Evolutionary conservation across 352 stramenopile species (phyloP).

Genomic region (Phytophthora cactorum): DNA sequence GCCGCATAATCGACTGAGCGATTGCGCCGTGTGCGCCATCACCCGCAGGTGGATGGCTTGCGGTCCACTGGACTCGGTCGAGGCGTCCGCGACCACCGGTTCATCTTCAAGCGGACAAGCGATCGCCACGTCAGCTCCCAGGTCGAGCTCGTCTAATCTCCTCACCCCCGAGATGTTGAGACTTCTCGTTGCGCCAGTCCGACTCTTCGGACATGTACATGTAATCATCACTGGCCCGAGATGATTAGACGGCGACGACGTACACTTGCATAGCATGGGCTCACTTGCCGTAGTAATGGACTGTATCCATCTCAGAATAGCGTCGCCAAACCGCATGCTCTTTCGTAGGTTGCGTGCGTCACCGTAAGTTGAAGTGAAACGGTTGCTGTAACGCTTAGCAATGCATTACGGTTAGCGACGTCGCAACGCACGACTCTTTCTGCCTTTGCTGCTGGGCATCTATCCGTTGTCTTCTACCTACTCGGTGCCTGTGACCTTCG

Average conservation of each 20-base stretch:
- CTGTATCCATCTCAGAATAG: conserved; percentile 29
- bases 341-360: conserved; percentile 18
- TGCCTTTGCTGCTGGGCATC: conserved; percentile 7
- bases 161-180: conserved; percentile 16
- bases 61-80: conserved; percentile 7
- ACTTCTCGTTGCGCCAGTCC: conserved; percentile 1
- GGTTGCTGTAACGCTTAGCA: conserved; percentile 4
- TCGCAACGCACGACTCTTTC: conserved; percentile 4
- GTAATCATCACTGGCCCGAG: conserved; percentile 7
- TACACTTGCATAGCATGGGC: conserved; percentile 16
- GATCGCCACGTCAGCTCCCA: conserved; percentile 6
- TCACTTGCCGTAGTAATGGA: conserved; percentile 20
- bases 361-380: conserved; percentile 16
- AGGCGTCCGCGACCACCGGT: conserved; percentile 10
- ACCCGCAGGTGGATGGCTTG: conserved; percentile 6
- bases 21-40: background rate
- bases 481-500: conserved; percentile 64
- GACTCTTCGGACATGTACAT: background rate
- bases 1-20: background rate
- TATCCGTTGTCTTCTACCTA: conserved; percentile 27
- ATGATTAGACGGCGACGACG: conserved; percentile 24
- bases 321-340: conserved; percentile 16
- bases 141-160: conserved; percentile 18
- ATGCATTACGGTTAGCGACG: conserved; percentile 27
- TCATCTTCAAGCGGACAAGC: conserved; percentile 10